phyloP scores from a whole-genome alignment of 176 grass and related monocot species.

The Avena sativa region DNA sequence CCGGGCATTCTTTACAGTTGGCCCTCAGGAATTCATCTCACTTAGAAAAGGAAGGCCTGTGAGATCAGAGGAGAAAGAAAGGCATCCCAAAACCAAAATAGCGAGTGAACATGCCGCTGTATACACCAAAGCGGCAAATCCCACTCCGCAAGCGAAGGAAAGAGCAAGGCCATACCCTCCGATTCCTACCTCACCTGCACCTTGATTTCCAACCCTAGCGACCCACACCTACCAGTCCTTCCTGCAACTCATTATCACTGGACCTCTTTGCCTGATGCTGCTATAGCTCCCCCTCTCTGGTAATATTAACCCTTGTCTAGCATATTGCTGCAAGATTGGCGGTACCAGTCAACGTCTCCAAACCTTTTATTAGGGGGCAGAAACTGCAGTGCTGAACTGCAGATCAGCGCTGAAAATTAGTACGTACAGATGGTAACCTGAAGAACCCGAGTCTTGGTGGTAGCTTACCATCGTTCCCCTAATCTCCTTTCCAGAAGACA shows the following conservation, averaged over 20 bases:
- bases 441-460: neutral
- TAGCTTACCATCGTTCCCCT: neutral
- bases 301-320: neutral
- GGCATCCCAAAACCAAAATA: constrained; percentile 17
- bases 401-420: neutral
- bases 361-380: neutral
- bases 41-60: too few relatives aligned
- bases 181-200: neutral
- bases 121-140: neutral
- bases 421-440: too few relatives aligned
- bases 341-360: neutral
- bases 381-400: neutral
- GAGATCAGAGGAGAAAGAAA: too few relatives aligned
- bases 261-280: neutral
- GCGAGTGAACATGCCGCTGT: constrained; percentile 27
- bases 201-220: neutral
- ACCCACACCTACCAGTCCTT: too few relatives aligned
- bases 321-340: neutral
- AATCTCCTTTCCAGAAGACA: neutral
- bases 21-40: too few relatives aligned
- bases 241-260: neutral
- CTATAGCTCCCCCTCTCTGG: too few relatives aligned
- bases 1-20: too few relatives aligned
- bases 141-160: constrained; percentile 29
- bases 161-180: neutral